Evolutionary conservation across 805 yeast genomes (phyloP).

Genomic region (Komagataella kurtzmanii): DNA sequence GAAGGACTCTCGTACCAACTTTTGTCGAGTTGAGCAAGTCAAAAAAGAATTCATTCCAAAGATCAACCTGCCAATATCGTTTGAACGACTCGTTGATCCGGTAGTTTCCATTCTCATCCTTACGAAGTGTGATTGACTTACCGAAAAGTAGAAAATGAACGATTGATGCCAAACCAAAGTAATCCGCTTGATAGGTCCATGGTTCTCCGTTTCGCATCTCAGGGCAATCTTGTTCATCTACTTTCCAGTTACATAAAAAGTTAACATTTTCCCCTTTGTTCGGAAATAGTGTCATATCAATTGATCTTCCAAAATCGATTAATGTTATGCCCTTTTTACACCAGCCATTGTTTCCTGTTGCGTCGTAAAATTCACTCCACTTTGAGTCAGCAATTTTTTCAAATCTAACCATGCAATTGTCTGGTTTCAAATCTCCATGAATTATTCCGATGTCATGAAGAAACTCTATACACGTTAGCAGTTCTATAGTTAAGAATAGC

Average conservation of each 20-base stretch:
- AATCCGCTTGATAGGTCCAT: conserved; percentile 77
- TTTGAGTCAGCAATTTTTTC: conserved; percentile 10
- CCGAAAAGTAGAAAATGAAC: conserved; percentile 69
- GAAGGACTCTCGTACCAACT: conserved; percentile 16
- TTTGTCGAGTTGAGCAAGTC: conserved; percentile 42
- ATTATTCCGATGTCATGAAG: conserved; percentile 57
- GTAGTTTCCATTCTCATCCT: conserved; percentile 14
- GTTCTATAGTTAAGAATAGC: conserved; percentile 50
- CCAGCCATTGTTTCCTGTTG: conserved; percentile 32
- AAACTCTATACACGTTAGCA: conserved; percentile 41
- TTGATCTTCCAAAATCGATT: conserved; percentile 74
- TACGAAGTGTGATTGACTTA: conserved; percentile 28
- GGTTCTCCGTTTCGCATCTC: conserved; percentile 46
- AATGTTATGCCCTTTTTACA: conserved; percentile 38
- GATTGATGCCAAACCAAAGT: conserved; percentile 68
- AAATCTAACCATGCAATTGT: conserved; percentile 68
- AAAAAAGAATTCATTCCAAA: conserved; percentile 62
- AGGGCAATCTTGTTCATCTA: conserved; percentile 59
- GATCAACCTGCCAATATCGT: conserved; percentile 60
- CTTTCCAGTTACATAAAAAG: conserved; percentile 47
- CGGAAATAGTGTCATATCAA: conserved; percentile 51
- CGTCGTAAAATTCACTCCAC: conserved; percentile 13
- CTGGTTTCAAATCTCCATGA: conserved; percentile 82
- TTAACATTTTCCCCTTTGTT: conserved; percentile 19
- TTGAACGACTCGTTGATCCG: conserved; percentile 33